These are phyloP conservation scores for Yamadazyma philogaea DNA, from an alignment of 805 yeast species.

Conservation along the genomic window DNA sequence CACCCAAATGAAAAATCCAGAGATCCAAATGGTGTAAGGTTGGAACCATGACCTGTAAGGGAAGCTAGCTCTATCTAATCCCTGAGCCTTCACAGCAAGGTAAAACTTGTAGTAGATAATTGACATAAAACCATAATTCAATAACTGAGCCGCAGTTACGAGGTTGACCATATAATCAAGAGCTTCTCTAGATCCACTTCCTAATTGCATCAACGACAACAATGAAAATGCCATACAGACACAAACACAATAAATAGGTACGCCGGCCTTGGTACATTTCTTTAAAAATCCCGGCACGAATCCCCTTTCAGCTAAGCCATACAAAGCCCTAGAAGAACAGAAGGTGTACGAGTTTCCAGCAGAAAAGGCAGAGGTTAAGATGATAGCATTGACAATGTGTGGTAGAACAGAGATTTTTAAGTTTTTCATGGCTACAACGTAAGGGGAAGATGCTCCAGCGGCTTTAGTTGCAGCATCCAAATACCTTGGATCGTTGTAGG, in stretches of 20 bases:
- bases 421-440: constrained; percentile 73
- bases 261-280: constrained; percentile 59
- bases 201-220: constrained; percentile 25
- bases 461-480: constrained; percentile 18
- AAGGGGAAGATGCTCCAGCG: constrained; percentile 60
- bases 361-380: constrained; percentile 72
- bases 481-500: constrained; percentile 20
- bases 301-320: constrained; percentile 69
- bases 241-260: constrained; percentile 59
- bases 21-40: constrained; percentile 35
- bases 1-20: constrained; percentile 29
- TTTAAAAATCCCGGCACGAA: constrained; percentile 69
- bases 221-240: constrained; percentile 29
- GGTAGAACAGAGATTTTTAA: constrained; percentile 67
- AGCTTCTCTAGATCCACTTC: constrained; percentile 29
- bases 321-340: constrained; percentile 64
- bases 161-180: constrained; percentile 45
- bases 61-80: constrained; percentile 33
- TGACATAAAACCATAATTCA: constrained; percentile 45
- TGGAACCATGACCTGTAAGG: constrained; percentile 43
- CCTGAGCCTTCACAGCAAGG: constrained; percentile 40
- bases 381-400: constrained; percentile 72
- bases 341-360: constrained; percentile 82
- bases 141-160: constrained; percentile 45
- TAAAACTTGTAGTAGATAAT: constrained; percentile 44